Conservation (phyloP, 192 early-diverging fungal genomes). For the Podochytrium sp. region DNA sequence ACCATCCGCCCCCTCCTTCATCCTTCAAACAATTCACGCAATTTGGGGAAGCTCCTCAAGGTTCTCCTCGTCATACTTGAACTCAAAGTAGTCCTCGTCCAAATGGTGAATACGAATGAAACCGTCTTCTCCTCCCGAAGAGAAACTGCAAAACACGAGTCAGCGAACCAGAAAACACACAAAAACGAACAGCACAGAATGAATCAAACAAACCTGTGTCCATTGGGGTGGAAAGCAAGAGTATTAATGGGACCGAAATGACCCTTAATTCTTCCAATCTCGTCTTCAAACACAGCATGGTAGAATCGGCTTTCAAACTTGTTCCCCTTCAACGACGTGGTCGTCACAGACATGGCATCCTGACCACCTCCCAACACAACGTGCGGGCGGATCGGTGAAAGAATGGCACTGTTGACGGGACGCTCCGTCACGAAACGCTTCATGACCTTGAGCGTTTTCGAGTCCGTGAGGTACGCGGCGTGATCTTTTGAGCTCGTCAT, state of each 20-base stretch:
- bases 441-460: conserved; percentile 78
- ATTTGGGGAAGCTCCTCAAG: conserved; percentile 27
- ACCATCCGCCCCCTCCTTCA: too few relatives aligned
- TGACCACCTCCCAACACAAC: conserved; percentile 89
- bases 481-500: conserved; percentile 97
- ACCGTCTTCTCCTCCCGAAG: conserved; percentile 97
- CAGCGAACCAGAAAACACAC: not conserved
- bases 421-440: conserved; percentile 88
- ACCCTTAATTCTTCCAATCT: conserved; percentile 95
- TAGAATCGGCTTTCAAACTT: conserved; percentile 97
- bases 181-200: not conserved
- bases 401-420: conserved; percentile 88
- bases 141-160: conserved; percentile 62
- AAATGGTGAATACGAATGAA: conserved; percentile 96
- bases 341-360: conserved; percentile 97
- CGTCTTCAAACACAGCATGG: conserved; percentile 95
- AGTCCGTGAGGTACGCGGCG: conserved; percentile 85
- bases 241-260: conserved; percentile 99
- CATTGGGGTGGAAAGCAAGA: conserved; percentile 93
- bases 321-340: conserved; percentile 84
- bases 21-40: too few relatives aligned
- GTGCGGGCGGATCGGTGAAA: conserved; percentile 78
- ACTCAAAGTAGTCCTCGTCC: conserved; percentile 94
- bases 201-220: conserved; percentile 58
- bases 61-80: conserved; percentile 62